Conservation (phyloP, 106 monocot genomes). For the Dioscorea zingiberensis region DNA sequence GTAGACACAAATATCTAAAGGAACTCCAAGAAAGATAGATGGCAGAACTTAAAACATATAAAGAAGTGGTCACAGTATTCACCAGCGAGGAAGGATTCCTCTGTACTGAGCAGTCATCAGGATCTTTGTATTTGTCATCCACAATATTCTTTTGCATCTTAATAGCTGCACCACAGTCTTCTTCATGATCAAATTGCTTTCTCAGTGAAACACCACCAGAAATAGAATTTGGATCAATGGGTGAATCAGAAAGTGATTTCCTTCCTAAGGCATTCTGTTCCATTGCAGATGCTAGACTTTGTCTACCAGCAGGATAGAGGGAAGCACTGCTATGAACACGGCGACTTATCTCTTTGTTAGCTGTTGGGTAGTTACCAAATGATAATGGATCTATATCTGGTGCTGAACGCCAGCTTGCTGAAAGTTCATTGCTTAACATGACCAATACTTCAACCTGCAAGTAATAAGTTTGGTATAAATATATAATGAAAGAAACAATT, state of each 20-base stretch:
- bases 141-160: slow-evolving; percentile 54
- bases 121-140: slow-evolving; percentile 45
- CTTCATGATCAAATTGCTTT: slow-evolving; percentile 74
- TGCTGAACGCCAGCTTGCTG: slow-evolving; percentile 63
- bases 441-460: slow-evolving; percentile 84
- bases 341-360: too few species aligned
- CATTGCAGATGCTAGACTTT: slow-evolving; percentile 47
- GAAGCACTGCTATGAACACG: too few species aligned
- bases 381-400: slow-evolving; percentile 43
- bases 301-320: slow-evolving; percentile 24
- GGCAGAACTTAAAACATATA: not conserved
- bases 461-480: not conserved
- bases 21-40: too few species aligned
- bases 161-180: slow-evolving; percentile 30
- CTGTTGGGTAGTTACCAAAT: slow-evolving; percentile 31
- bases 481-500: not conserved
- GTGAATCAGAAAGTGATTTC: slow-evolving; percentile 78
- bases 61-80: not conserved
- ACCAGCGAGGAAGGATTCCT: slow-evolving; percentile 27
- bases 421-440: slow-evolving; percentile 53
- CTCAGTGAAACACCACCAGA: slow-evolving; percentile 53
- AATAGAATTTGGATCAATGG: slow-evolving; percentile 24
- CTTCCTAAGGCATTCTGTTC: slow-evolving; percentile 63
- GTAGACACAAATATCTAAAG: too few species aligned
- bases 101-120: slow-evolving; percentile 8